phyloP scores from a whole-genome alignment of 768 basidiomycete genomes.

The Krasilnikovozyma curviuscula region DNA sequence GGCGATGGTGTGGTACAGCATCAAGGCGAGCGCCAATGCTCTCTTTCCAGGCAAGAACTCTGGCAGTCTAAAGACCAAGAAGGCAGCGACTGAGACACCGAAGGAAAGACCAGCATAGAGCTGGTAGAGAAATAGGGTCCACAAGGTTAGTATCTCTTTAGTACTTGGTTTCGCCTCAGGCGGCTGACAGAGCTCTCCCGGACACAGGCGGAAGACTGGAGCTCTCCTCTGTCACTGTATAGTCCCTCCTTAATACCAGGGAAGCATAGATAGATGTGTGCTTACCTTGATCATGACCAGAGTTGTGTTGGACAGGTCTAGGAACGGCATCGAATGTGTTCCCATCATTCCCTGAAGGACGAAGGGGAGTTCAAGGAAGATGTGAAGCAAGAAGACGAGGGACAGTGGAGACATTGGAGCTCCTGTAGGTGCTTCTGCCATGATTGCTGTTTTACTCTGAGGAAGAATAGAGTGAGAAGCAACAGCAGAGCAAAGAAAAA shows the following conservation, averaged over 20 bases:
- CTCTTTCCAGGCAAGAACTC: slow-evolving; percentile 74
- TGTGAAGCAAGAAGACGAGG: slow-evolving; percentile 53
- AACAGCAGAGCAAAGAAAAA: no score
- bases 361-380: slow-evolving; percentile 57
- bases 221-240: no score
- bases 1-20: slow-evolving; percentile 51
- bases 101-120: slow-evolving; percentile 47
- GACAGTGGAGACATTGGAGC: no score
- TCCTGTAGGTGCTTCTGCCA: no score
- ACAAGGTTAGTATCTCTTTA: background rate
- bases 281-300: slow-evolving; percentile 55
- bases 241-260: background rate
- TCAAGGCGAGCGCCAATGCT: slow-evolving; percentile 54
- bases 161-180: background rate
- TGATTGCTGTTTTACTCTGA: no score
- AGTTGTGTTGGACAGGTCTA: slow-evolving; percentile 66
- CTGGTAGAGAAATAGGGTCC: slow-evolving; percentile 26
- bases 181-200: background rate
- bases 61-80: slow-evolving; percentile 52
- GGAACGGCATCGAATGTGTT: slow-evolving; percentile 44
- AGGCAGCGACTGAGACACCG: slow-evolving; percentile 40
- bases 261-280: background rate
- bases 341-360: slow-evolving; percentile 56
- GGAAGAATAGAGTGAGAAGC: no score
- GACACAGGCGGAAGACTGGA: no score